Evolutionary conservation across 176 grass and related monocot genomes (phyloP).

Genomic region (Olyra latifolia): DNA sequence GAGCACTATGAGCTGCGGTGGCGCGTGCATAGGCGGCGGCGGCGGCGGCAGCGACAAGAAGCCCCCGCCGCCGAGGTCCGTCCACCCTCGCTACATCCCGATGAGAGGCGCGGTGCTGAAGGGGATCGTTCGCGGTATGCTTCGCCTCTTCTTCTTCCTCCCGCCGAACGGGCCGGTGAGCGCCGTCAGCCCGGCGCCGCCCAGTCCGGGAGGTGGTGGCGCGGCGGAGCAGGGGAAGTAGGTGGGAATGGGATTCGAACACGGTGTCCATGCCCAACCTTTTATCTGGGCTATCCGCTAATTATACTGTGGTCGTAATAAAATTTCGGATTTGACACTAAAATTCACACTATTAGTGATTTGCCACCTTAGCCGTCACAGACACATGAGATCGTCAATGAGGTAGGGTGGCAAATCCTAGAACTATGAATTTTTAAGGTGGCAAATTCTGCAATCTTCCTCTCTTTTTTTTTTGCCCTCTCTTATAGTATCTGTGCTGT

Average conservation of each 20-base stretch:
- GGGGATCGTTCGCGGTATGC: not conserved
- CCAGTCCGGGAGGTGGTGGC: not conserved
- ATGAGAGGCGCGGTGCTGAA: conserved; percentile 44
- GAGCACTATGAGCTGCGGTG: not conserved
- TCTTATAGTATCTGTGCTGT: not conserved
- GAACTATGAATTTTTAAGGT: no score
- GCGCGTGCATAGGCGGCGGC: not conserved
- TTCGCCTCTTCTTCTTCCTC: conserved; percentile 6
- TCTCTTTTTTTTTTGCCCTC: no score
- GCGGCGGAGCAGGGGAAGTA: conserved; percentile 19
- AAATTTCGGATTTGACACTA: no score
- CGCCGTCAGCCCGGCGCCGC: conserved; percentile 8
- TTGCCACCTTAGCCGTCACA: no score
- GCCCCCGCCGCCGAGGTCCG: not conserved
- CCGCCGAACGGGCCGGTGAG: not conserved
- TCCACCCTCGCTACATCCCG: conserved; percentile 39
- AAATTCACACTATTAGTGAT: no score
- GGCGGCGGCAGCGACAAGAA: not conserved
- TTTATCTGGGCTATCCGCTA: conserved; percentile 26
- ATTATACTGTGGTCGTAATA: no score
- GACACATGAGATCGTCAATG: no score
- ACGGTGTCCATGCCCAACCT: not conserved
- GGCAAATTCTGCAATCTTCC: no score
- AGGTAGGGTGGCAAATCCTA: no score
- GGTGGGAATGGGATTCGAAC: not conserved